Conservation (phyloP, 768 basidiomycete species). For the Phlegmacium glaucopus region DNA sequence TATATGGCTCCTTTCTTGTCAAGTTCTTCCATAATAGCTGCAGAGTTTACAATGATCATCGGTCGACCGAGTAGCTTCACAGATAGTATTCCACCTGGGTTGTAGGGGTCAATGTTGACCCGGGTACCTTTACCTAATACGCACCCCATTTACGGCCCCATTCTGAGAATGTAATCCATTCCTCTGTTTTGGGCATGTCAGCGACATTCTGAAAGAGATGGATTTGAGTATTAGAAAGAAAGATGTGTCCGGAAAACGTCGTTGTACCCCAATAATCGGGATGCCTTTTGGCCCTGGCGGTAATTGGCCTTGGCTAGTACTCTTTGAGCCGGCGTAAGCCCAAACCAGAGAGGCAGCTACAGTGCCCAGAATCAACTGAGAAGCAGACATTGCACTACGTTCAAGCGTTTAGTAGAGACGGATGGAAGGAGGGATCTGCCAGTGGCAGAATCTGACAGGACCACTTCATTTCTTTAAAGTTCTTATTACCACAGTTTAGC, state of each 20-base stretch:
- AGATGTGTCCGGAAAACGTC: not conserved
- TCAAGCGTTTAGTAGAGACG: too few species aligned
- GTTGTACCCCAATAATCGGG: constrained; percentile 38
- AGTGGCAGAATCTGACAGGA: too few species aligned
- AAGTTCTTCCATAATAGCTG: constrained; percentile 39
- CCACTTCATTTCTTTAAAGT: too few species aligned
- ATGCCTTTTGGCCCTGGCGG: constrained; percentile 41
- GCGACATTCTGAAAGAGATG: constrained; percentile 36
- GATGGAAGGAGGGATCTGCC: too few species aligned
- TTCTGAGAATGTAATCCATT: constrained; percentile 48
- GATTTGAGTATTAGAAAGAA: not conserved
- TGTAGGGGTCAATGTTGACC: not conserved
- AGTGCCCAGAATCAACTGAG: constrained; percentile 1
- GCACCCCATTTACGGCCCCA: constrained; percentile 53
- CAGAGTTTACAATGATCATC: constrained; percentile 48
- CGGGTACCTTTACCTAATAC: constrained; percentile 2
- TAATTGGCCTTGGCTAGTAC: constrained; percentile 19
- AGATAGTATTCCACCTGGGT: constrained; percentile 33
- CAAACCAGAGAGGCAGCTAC: constrained; percentile 1
- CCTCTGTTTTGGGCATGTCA: constrained; percentile 40
- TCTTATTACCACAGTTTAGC: too few species aligned
- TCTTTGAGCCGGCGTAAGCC: constrained; percentile 19
- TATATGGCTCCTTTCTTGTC: constrained; percentile 46
- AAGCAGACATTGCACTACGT: constrained; percentile 1
- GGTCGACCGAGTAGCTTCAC: constrained; percentile 41